Conservation (phyloP, 1,284 basidiomycete species). For the Cyathus olla region DNA sequence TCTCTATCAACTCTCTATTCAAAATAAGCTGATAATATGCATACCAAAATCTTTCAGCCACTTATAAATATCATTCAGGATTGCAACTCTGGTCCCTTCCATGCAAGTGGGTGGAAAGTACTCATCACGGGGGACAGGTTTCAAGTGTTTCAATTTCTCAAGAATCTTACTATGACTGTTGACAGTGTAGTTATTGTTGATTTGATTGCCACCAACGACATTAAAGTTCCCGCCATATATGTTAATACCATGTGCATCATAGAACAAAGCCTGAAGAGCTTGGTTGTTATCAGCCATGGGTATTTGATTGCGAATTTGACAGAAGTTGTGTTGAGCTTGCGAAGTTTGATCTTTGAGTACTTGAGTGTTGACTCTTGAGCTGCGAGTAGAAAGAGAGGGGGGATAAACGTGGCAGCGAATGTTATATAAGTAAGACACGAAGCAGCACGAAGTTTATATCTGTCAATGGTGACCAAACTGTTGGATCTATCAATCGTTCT, state of each 20-base stretch:
- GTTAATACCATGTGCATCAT: neutral
- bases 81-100: neutral
- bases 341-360: too few species aligned
- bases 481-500: too few species aligned
- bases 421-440: too few species aligned
- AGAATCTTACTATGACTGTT: neutral
- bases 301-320: too few species aligned
- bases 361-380: too few species aligned
- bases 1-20: too few species aligned
- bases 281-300: neutral
- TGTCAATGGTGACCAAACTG: too few species aligned
- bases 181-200: neutral
- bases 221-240: neutral
- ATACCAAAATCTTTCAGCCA: neutral
- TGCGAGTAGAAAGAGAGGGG: too few species aligned
- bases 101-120: neutral
- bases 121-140: neutral
- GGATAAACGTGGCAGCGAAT: too few species aligned
- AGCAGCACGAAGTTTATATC: too few species aligned
- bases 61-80: neutral
- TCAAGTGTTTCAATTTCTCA: neutral
- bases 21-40: neutral
- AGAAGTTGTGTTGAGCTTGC: too few species aligned
- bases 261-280: neutral
- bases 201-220: neutral